These are phyloP conservation scores for Tetrapisispora arboricola DNA, from an alignment of 805 yeast genomes.

Conservation along the genomic window DNA sequence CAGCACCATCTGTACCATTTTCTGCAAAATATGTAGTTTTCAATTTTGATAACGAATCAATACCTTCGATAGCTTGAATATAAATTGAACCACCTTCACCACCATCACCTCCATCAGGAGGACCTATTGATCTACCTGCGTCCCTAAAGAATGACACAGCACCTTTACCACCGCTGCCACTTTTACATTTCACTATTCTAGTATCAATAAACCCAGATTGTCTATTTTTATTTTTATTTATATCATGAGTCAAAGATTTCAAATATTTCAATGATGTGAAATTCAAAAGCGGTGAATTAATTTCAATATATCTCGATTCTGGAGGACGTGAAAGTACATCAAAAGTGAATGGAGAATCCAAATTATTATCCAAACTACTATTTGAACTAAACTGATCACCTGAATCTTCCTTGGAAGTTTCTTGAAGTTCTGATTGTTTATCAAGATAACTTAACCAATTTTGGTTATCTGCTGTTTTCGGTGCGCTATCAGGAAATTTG, in stretches of 20 bases:
- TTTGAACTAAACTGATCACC: neutral
- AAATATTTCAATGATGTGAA: constrained; percentile 23
- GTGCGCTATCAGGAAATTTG: constrained; percentile 31
- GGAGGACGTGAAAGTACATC: constrained; percentile 15
- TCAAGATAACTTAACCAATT: constrained; percentile 30
- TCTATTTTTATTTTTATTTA: constrained; percentile 32
- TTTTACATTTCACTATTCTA: constrained; percentile 49
- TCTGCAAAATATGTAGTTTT: constrained; percentile 60
- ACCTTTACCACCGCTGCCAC: constrained; percentile 90
- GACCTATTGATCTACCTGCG: constrained; percentile 76
- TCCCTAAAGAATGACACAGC: constrained; percentile 78
- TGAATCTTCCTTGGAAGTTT: no score
- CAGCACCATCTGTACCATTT: constrained; percentile 61
- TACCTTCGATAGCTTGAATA: constrained; percentile 65
- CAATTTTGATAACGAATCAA: constrained; percentile 62
- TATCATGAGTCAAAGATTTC: constrained; percentile 13
- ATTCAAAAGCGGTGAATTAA: constrained; percentile 17
- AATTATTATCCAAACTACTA: neutral
- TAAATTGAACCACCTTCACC: constrained; percentile 86
- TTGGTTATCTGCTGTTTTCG: constrained; percentile 35
- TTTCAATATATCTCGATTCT: constrained; percentile 14
- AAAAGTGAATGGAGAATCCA: constrained; percentile 5
- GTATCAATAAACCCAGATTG: constrained; percentile 46
- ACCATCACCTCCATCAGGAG: constrained; percentile 99
- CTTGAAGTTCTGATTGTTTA: neutral